Evolutionary conservation across 495 filamentous ascomycete genomes (phyloP).

Genomic region (Xylaria intraflava): DNA sequence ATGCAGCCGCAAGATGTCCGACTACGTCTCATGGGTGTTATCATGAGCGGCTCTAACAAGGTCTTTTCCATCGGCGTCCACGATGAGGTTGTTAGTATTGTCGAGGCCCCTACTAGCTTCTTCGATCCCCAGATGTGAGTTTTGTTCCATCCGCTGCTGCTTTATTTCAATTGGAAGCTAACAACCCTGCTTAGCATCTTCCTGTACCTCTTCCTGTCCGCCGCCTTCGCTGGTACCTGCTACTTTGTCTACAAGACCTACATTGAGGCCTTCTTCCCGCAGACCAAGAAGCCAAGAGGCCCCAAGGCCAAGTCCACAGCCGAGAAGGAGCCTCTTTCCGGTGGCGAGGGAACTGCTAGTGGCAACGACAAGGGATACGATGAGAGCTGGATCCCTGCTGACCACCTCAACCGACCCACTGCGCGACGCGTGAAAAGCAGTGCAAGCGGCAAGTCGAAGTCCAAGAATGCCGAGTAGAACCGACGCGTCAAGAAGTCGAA

Average conservation of each 20-base stretch:
- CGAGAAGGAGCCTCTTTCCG: constrained; percentile 55
- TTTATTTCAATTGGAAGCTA: constrained; percentile 14
- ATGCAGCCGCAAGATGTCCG: constrained; percentile 87
- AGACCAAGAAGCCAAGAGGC: constrained; percentile 65
- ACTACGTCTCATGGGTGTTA: constrained; percentile 64
- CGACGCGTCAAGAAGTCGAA: not conserved
- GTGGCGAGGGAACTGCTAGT: constrained; percentile 62
- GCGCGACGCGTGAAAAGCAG: constrained; percentile 73
- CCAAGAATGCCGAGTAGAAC: constrained; percentile 27
- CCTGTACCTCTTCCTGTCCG: constrained; percentile 87
- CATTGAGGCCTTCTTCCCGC: constrained; percentile 93
- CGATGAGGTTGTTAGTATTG: constrained; percentile 82
- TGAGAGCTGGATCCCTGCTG: constrained; percentile 90
- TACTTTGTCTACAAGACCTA: constrained; percentile 99
- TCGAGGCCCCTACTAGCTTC: constrained; percentile 86
- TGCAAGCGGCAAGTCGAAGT: constrained; percentile 51
- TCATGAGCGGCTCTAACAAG: constrained; percentile 58
- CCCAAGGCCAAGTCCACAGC: constrained; percentile 54
- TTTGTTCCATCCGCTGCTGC: not conserved
- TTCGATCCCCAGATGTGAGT: constrained; percentile 94
- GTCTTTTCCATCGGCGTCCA: constrained; percentile 73
- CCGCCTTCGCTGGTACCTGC: constrained; percentile 65
- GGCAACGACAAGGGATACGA: constrained; percentile 67
- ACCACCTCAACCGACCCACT: constrained; percentile 82
- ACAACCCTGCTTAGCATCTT: constrained; percentile 63